phyloP scores from a whole-genome alignment of 495 filamentous ascomycete genomes.

The Penicillium cinerascens region DNA sequence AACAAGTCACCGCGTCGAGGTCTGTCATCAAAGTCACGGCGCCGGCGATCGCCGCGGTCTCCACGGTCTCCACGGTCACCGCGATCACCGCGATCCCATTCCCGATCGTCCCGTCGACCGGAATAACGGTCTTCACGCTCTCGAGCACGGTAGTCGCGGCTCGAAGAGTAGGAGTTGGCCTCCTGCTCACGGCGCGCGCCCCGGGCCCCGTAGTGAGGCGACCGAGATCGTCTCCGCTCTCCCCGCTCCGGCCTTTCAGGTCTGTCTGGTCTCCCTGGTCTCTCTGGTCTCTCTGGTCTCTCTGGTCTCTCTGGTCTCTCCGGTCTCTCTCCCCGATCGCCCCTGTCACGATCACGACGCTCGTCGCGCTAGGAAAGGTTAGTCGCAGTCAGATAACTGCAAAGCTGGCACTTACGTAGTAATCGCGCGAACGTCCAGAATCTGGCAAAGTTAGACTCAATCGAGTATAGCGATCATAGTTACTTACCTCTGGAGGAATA shows the following conservation, averaged over 20 bases:
- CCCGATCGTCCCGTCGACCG: conserved; percentile 45
- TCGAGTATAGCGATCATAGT: background rate
- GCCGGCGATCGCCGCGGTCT: conserved; percentile 32
- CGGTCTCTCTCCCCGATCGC: conserved; percentile 12
- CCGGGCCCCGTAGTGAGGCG: conserved; percentile 64
- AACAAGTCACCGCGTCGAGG: conserved; percentile 29
- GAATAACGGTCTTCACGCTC: conserved; percentile 78
- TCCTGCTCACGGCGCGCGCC: conserved; percentile 63
- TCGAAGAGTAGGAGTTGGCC: conserved; percentile 83
- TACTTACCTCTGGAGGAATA: conserved; percentile 75
- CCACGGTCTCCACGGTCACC: conserved; percentile 27
- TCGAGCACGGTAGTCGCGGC: conserved; percentile 82
- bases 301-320: conserved; percentile 43
- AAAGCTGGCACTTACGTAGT: conserved; percentile 54
- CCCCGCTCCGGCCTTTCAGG: conserved; percentile 24
- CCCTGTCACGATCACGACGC: conserved; percentile 47
- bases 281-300: conserved; percentile 11
- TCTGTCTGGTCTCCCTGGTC: conserved; percentile 19
- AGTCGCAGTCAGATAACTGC: conserved; percentile 25
- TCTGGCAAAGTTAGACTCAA: conserved; percentile 41
- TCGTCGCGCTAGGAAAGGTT: conserved; percentile 50
- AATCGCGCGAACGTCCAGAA: conserved; percentile 68
- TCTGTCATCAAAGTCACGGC: conserved; percentile 29
- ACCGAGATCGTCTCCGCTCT: conserved; percentile 71
- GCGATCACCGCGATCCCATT: conserved; percentile 51